These are phyloP conservation scores for Apophysomyces elegans DNA, from an alignment of 371 early-diverging fungal species.

Conservation along the genomic window DNA sequence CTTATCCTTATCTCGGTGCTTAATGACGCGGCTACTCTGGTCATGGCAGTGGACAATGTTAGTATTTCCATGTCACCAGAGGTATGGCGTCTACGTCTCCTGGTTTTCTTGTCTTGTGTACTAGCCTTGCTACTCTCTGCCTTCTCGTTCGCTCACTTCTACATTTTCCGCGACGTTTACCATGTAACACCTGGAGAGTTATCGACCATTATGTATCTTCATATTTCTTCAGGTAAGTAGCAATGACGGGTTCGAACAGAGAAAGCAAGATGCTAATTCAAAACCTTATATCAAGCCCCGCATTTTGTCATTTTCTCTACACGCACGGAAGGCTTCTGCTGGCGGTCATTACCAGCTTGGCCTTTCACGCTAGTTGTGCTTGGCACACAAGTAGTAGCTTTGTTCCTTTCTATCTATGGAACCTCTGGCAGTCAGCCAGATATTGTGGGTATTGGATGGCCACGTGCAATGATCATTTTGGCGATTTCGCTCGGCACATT, in stretches of 20 bases:
- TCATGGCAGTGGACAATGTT: slow-evolving; percentile 92
- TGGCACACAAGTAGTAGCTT: slow-evolving; percentile 91
- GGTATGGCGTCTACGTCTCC: slow-evolving; percentile 89
- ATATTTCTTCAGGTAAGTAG: slow-evolving; percentile 77
- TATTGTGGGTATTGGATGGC: slow-evolving; percentile 56
- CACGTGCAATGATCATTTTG: slow-evolving; percentile 63
- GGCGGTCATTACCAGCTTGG: slow-evolving; percentile 81
- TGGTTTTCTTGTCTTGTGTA: slow-evolving; percentile 79
- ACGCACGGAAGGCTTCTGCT: slow-evolving; percentile 84
- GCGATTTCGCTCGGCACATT: slow-evolving; percentile 72
- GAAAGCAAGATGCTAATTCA: not conserved
- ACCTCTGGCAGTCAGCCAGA: slow-evolving; percentile 42
- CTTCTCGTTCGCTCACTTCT: slow-evolving; percentile 86
- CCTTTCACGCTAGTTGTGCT: slow-evolving; percentile 81
- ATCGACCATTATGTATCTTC: slow-evolving; percentile 88
- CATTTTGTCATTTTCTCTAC: slow-evolving; percentile 97
- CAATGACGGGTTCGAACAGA: not conserved
- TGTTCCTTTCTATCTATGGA: slow-evolving; percentile 86
- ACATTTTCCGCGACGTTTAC: slow-evolving; percentile 68
- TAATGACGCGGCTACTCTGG: slow-evolving; percentile 91
- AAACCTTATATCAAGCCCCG: slow-evolving; percentile 56
- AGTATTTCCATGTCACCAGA: slow-evolving; percentile 81
- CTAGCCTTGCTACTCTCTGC: slow-evolving; percentile 73
- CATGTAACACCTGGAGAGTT: slow-evolving; percentile 47
- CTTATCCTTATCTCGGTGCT: slow-evolving; percentile 84